Evolutionary conservation across 2,329 filamentous ascomycete species (phyloP).

Genomic region (Colletotrichum lupini): DNA sequence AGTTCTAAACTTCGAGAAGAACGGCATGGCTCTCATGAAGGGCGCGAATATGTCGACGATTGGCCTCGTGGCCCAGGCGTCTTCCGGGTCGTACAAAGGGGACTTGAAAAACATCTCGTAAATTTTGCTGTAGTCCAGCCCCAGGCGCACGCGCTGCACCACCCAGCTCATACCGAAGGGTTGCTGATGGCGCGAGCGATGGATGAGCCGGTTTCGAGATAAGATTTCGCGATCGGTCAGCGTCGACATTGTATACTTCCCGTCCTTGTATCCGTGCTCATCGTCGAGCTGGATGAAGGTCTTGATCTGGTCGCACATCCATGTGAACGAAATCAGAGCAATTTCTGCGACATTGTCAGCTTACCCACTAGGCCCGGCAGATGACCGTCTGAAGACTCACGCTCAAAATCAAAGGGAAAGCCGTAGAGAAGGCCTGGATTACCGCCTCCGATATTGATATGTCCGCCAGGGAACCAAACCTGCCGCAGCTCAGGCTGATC

Average conservation of each 20-base stretch:
- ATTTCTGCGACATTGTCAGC: constrained; percentile 14
- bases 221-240: constrained; percentile 6
- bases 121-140: background rate
- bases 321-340: constrained; percentile 32
- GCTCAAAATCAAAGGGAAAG: constrained; percentile 4
- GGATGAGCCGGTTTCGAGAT: background rate
- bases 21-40: constrained; percentile 5
- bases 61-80: constrained; percentile 22
- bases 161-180: background rate
- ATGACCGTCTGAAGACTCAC: background rate
- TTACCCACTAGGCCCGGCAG: background rate
- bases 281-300: background rate
- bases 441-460: constrained; percentile 26
- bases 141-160: background rate
- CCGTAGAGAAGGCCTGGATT: background rate
- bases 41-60: constrained; percentile 14
- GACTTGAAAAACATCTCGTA: background rate
- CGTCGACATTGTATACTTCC: background rate
- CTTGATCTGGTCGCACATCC: constrained; percentile 32
- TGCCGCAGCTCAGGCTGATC: background rate
- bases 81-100: background rate
- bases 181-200: background rate
- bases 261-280: too few relatives aligned
- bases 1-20: constrained; percentile 15
- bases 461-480: constrained; percentile 28